These are phyloP conservation scores for Auriscalpium vulgare DNA, from an alignment of 768 basidiomycete genomes.

Conservation along the genomic window DNA sequence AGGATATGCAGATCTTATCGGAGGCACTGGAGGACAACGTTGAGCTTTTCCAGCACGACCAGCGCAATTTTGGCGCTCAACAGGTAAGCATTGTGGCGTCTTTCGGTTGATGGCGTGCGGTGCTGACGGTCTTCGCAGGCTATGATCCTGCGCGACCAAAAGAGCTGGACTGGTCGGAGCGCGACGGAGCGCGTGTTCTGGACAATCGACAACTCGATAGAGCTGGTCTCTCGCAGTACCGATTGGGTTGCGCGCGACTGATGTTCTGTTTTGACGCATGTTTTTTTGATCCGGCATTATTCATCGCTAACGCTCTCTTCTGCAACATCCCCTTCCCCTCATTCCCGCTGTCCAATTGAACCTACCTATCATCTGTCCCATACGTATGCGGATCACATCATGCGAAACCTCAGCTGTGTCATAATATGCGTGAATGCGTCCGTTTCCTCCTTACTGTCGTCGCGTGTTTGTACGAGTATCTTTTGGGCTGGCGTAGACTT, in stretches of 20 bases:
- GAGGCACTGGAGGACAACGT: slow-evolving; percentile 90
- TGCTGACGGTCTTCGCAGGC: slow-evolving; percentile 42
- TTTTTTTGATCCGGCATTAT: background rate
- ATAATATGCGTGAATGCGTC: no score
- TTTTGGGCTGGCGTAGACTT: no score
- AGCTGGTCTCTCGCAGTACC: slow-evolving; percentile 75
- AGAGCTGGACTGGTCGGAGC: slow-evolving; percentile 88
- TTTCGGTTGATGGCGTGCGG: background rate
- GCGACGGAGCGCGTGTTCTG: slow-evolving; percentile 90
- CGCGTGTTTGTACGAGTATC: no score
- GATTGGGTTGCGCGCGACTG: slow-evolving; percentile 81
- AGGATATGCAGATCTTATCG: slow-evolving; percentile 78
- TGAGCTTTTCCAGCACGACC: slow-evolving; percentile 87
- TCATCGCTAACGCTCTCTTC: no score
- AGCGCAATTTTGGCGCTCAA: slow-evolving; percentile 94
- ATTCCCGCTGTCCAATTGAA: no score
- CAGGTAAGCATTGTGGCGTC: slow-evolving; percentile 48
- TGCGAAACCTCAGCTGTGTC: no score
- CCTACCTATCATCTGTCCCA: no score
- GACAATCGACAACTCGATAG: slow-evolving; percentile 85
- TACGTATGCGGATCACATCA: no score
- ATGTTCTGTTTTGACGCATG: slow-evolving; percentile 1
- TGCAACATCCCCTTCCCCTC: no score
- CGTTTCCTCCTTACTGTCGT: no score
- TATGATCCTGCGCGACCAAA: slow-evolving; percentile 93